Evolutionary conservation across 2,329 filamentous ascomycete species (phyloP).

Genomic region (Verticillium albo-atrum): DNA sequence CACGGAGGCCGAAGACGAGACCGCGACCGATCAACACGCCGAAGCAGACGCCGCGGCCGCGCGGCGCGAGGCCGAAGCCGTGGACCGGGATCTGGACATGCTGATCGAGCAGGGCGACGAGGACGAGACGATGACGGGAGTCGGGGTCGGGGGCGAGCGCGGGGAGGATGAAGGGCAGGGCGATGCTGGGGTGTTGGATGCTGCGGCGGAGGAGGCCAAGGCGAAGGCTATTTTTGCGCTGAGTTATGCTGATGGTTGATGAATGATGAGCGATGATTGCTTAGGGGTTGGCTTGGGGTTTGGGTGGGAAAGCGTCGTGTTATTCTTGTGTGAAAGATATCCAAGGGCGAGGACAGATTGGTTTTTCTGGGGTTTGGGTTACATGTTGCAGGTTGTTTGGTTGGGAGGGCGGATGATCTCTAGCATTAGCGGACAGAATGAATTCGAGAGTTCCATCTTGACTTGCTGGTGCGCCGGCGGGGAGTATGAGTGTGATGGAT

Average conservation of each 20-base stretch:
- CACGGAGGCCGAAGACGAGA: slow-evolving; percentile 31
- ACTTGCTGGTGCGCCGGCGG: no score
- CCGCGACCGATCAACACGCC: slow-evolving; percentile 4
- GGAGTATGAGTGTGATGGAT: no score
- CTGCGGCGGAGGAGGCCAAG: not conserved
- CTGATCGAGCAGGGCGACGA: slow-evolving; percentile 39
- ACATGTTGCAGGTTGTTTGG: not conserved
- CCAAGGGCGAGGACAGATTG: not conserved
- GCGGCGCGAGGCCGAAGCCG: slow-evolving; percentile 31
- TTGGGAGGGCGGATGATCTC: not conserved
- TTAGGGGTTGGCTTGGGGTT: not conserved
- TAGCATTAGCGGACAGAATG: not conserved
- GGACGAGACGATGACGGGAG: not conserved
- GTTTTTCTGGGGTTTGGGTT: not conserved
- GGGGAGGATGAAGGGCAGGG: not conserved
- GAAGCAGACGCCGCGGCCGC: slow-evolving; percentile 20
- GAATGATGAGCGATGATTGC: not conserved
- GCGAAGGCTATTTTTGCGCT: not conserved
- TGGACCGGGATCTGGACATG: slow-evolving; percentile 49
- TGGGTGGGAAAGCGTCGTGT: not conserved
- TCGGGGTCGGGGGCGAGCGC: not conserved
- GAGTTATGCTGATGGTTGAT: not conserved
- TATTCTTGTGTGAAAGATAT: not conserved
- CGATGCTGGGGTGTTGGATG: not conserved
- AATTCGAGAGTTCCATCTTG: no score